A percentile compares a stretch with the other conserved stretches of the same genome.
Evolutionary conservation across 495 filamentous ascomycete genomes (phyloP).

Genomic region (Lophium mytilinum): DNA sequence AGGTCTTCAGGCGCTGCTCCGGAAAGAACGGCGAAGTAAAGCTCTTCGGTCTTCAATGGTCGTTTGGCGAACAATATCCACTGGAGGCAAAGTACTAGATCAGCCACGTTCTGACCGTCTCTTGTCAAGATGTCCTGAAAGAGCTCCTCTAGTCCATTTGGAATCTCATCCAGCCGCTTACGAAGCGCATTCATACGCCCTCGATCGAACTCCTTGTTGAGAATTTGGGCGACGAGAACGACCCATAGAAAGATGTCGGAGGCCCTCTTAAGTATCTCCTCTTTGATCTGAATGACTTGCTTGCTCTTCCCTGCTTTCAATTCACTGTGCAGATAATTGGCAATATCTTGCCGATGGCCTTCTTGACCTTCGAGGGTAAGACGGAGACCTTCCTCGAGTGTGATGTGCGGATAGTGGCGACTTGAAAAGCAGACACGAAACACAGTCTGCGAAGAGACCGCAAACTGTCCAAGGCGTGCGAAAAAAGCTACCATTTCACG

Average conservation of each 20-base stretch:
- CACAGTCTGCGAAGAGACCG: not conserved
- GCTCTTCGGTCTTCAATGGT: constrained; percentile 6
- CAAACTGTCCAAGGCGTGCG: constrained; percentile 2
- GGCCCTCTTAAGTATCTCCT: constrained; percentile 11
- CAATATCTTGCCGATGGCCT: constrained; percentile 11
- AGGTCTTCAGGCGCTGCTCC: not conserved
- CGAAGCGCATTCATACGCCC: constrained; percentile 6
- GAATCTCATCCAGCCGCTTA: constrained; percentile 12
- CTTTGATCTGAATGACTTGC: constrained; percentile 4
- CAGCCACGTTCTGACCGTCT: constrained; percentile 1
- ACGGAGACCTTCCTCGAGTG: constrained; percentile 28
- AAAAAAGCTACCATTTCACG: constrained; percentile 11
- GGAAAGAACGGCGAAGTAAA: constrained; percentile 13
- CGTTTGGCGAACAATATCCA: constrained; percentile 15
- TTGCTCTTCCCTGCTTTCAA: constrained; percentile 11
- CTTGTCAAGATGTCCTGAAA: constrained; percentile 7
- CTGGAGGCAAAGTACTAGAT: constrained; percentile 7
- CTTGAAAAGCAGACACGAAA: constrained; percentile 41
- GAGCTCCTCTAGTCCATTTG: constrained; percentile 13
- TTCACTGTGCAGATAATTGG: constrained; percentile 7
- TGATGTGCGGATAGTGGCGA: constrained; percentile 44
- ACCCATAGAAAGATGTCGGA: constrained; percentile 21
- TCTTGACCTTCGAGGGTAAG: constrained; percentile 27
- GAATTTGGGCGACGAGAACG: constrained; percentile 14
- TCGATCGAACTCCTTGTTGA: constrained; percentile 15